Evolutionary conservation across 1,284 basidiomycete species (phyloP), one percentile per base, ranked within the genome.

Genomic region (Cryptococcus jaspeensis): DNA sequence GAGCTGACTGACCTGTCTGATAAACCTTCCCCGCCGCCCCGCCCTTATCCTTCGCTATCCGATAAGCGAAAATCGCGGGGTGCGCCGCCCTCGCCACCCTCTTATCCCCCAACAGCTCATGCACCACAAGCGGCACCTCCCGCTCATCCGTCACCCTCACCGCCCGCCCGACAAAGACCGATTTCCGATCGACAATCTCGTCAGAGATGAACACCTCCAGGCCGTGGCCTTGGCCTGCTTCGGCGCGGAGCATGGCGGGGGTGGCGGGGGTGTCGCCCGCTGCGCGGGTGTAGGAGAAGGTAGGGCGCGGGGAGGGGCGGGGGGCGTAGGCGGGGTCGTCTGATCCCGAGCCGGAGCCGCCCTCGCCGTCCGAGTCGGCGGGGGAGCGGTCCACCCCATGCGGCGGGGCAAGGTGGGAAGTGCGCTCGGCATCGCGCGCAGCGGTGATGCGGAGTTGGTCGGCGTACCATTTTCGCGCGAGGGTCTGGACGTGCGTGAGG

Each of bases 1-100:
- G 5, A 52, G 28, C 20, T 1, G 2, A 71, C 74, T 62, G 35
- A 77, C 75, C 75, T 36, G 70, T 60, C 48, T 68, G 63, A 20
- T 65, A 61, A 0, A 76, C 62, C 41, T 61, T 61, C 13, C 72
- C 73, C 16, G 71, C 74, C 2, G 63, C 60, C 2, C 74, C 73
- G 1, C 71, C 70, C 1, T 70, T 65, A 1, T 75, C 66, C 52
- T 68, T 68, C 9, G 63, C 67, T 25, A 77, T 67, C 28, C 77
- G 64, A 65, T 78, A 95, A 37, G 92, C 91, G 66, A 92, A 88
- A 52, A 95, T 94, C 38, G 89, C 83, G 5, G 92, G 92, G 78
- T 94, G 91, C 0, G 90, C 85, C 0, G 92, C 92, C 23, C 88
- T 75, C 2, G 77, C 73, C 44, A 78, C 74, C 63, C 76, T 74